Conservation (phyloP, 129 eudicot species). For the Saposhnikovia divaricata region DNA sequence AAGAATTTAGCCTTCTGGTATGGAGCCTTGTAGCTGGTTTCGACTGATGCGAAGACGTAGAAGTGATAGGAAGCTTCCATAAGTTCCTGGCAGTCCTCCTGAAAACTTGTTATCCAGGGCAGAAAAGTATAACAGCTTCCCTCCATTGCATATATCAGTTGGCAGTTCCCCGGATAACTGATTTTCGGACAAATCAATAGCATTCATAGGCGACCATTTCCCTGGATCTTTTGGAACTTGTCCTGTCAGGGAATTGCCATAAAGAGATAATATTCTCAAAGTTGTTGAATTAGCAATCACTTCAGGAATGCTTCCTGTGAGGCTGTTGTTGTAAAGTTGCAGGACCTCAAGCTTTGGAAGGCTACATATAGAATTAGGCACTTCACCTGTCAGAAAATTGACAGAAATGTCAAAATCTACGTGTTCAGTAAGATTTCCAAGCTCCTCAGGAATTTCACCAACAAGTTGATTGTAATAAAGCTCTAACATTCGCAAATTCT, state of each 20-base stretch:
- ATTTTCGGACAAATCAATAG: constrained; percentile 72
- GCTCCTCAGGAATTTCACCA: constrained; percentile 62
- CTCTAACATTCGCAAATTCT: too few species aligned
- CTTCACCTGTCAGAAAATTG: constrained; percentile 19
- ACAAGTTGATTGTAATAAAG: constrained; percentile 28
- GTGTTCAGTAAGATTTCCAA: constrained; percentile 50
- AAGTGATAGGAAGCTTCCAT: constrained; percentile 44
- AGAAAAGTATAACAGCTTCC: constrained; percentile 59
- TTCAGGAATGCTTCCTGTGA: constrained; percentile 59
- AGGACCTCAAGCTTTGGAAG: constrained; percentile 53
- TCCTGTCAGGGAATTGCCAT: constrained; percentile 62
- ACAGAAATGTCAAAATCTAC: too few species aligned
- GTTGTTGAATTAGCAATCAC: constrained; percentile 49
- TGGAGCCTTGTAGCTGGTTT: constrained; percentile 43
- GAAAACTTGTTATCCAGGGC: constrained; percentile 52
- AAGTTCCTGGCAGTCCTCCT: constrained; percentile 54
- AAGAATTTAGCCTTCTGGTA: constrained; percentile 58
- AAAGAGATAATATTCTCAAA: constrained; percentile 48
- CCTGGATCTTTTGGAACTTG: constrained; percentile 68
- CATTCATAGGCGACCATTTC: constrained; percentile 35
- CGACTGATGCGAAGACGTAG: constrained; percentile 67
- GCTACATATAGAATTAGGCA: constrained; percentile 56
- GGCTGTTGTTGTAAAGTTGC: constrained; percentile 77
- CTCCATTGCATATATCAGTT: constrained; percentile 50
- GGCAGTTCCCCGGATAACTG: constrained; percentile 57